Conservation (phyloP, 306 rosid species). For the Sophora flavescens region DNA sequence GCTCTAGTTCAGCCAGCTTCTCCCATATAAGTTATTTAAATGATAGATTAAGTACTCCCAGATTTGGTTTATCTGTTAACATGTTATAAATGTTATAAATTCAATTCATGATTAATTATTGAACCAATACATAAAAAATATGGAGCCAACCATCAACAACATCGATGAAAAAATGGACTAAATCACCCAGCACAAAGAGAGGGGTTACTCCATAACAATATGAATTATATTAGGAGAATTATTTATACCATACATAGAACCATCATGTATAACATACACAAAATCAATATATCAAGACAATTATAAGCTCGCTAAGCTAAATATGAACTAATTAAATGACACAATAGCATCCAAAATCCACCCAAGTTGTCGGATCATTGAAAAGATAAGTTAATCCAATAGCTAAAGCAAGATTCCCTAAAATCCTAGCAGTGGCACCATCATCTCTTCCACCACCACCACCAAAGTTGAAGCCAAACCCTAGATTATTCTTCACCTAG, state of each 20-base stretch:
- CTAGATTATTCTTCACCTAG: too few species aligned
- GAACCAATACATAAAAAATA: background rate
- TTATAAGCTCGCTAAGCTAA: background rate
- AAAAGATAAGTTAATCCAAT: conserved; percentile 89
- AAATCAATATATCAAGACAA: background rate
- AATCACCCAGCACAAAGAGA: conserved; percentile 18
- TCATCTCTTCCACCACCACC: too few species aligned
- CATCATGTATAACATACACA: background rate
- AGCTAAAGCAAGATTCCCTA: too few species aligned
- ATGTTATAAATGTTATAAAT: too few species aligned
- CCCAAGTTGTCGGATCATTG: conserved; percentile 94
- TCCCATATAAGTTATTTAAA: too few species aligned
- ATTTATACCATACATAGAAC: background rate
- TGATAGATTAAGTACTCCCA: too few species aligned
- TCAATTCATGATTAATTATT: conserved; percentile 2
- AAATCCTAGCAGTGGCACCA: too few species aligned
- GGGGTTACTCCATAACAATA: conserved; percentile 13
- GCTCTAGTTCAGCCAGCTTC: too few species aligned
- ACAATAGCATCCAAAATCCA: conserved; percentile 97
- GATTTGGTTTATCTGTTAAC: too few species aligned
- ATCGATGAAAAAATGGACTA: background rate
- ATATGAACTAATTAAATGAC: conserved; percentile 14
- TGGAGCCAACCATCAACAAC: background rate
- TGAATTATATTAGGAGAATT: background rate
- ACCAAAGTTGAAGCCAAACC: too few species aligned